Conservation (phyloP, 1,284 basidiomycete genomes). For the Ceratobasidium sp. region DNA sequence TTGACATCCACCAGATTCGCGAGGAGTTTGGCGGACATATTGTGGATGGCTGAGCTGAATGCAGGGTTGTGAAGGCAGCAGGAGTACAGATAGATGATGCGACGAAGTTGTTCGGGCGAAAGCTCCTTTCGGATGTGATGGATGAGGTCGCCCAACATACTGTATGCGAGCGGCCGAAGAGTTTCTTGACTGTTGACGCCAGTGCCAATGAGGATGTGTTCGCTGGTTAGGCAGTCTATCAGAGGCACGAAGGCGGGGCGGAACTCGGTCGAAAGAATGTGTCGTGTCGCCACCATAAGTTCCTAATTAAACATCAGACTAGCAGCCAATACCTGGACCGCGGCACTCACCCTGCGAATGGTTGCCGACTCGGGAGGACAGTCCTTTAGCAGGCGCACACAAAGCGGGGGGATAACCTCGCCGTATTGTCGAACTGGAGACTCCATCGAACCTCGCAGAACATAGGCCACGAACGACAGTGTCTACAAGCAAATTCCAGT, state of each 20-base stretch:
- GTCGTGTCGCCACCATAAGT: conserved; percentile 92
- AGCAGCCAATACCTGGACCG: not conserved
- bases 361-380: conserved; percentile 90
- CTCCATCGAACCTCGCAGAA: conserved; percentile 76
- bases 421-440: conserved; percentile 80
- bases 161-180: conserved; percentile 86
- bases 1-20: conserved; percentile 91
- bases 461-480: conserved; percentile 93
- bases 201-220: conserved; percentile 90
- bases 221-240: conserved; percentile 92
- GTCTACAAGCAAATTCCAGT: conserved; percentile 66
- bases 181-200: conserved; percentile 87
- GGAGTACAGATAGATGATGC: conserved; percentile 88
- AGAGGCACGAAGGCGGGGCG: conserved; percentile 85
- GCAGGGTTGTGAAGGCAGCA: conserved; percentile 92
- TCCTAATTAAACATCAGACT: conserved; percentile 68
- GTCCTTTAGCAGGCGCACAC: conserved; percentile 91
- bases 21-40: conserved; percentile 94
- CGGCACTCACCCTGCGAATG: conserved; percentile 74
- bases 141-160: conserved; percentile 92
- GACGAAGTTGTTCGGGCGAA: conserved; percentile 80
- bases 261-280: conserved; percentile 87
- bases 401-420: conserved; percentile 84
- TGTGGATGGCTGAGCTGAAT: conserved; percentile 85
- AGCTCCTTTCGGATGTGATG: conserved; percentile 93